Evolutionary conservation across 2,329 filamentous ascomycete genomes (phyloP).

Genomic region (Colletotrichum ledebouriae): DNA sequence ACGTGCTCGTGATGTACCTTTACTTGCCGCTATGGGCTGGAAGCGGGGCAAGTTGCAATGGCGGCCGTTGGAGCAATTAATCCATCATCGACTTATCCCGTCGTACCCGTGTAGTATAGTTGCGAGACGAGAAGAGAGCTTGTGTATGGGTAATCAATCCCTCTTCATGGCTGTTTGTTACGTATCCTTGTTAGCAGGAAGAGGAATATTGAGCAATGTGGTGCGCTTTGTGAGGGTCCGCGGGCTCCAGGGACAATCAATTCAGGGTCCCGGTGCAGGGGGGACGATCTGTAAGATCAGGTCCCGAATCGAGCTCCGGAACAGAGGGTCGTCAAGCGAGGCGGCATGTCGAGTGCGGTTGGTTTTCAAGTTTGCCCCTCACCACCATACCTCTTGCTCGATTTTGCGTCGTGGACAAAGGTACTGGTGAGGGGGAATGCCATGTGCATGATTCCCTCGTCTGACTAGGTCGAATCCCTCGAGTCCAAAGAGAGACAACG

Average conservation of each 20-base stretch:
- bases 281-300: conserved; percentile 33
- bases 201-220: conserved; percentile 8
- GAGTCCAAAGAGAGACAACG: background rate
- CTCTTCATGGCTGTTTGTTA: background rate
- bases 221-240: conserved; percentile 9
- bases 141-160: conserved; percentile 5
- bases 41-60: conserved; percentile 8
- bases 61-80: conserved; percentile 16
- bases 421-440: background rate
- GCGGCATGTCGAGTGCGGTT: background rate
- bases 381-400: conserved; percentile 1
- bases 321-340: conserved; percentile 17
- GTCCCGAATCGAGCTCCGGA: conserved; percentile 27
- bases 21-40: background rate
- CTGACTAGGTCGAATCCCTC: background rate
- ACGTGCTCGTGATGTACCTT: conserved; percentile 9
- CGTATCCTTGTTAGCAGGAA: conserved; percentile 12
- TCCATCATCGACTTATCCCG: background rate
- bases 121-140: background rate
- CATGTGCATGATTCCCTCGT: background rate
- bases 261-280: conserved; percentile 36
- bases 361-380: background rate
- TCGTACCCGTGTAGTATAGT: background rate
- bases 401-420: conserved; percentile 2
- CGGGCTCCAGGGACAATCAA: conserved; percentile 19